Base-by-base conservation (phyloP, 352 stramenopile genomes). In the Lagenidium giganteum region DNA sequence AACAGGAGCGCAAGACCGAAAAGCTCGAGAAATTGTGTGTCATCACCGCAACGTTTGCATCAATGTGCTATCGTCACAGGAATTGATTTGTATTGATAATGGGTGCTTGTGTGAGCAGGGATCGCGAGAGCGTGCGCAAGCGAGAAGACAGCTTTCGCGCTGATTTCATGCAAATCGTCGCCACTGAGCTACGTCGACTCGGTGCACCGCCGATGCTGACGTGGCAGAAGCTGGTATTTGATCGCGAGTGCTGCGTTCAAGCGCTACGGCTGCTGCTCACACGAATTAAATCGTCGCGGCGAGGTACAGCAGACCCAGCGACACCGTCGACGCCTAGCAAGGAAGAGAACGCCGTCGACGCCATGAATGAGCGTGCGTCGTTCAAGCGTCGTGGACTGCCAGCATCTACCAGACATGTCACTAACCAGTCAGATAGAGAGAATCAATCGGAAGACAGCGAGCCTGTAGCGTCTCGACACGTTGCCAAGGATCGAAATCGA, bases 201-300 rank as follows among this genome's bases (percentile, higher is more conserved):
- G 72, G 73, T 17, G 68, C 70, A 2, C 67, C 70, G 22, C 30
- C 70, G 12, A 47, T 83, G 46, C 58, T 83, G 36, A 70, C 73
- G 11, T 86, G 73, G 73, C 73, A 83, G 28, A 79, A 75, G 39
- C 51, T 86, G 17, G 49, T 86, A 12, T 86, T 78, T 43, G 73
- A 83, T 42, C 69, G 69, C 12, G 73, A 83, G n/a, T 86, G 73
- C 38, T 83, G 67, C 20, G 51, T 50, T 0, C 67, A 83, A 39
- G 69, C 73, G 17, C 77, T 82, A 37, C 67, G 70, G 3, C 38
- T 86, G 16, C 45, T 86, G 29, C 52, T 86, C 8, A 86, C 73
- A 3, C 54, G 61, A 13, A 77, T 83, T 49, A 85, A 85, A 44
- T 85, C 72, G 14, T 67, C 61, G 3, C 43, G 53, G 14, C 54